Evolutionary conservation across 345 rosid genomes (phyloP), one percentile per base, ranked within the genome.

Genomic region (Carallia pectinifolia): DNA sequence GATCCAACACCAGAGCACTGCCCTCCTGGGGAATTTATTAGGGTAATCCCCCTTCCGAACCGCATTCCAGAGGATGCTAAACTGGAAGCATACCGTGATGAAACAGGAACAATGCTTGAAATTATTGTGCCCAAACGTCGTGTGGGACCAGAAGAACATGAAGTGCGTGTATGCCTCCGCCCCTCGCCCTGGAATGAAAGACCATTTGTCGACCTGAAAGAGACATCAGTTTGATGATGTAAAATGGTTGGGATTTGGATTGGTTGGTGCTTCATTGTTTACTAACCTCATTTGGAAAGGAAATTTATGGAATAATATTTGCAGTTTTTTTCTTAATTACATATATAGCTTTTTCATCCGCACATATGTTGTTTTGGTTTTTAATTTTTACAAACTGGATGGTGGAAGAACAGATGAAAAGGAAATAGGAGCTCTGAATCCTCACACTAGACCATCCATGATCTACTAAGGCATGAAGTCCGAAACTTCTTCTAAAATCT

Each of bases 1-100:
- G 97, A 92, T 84, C 92, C 93, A 64, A 74, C 89, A 52, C 89
- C 97, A 15, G 97, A 92, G 86, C 96, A 92, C 76, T 92, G 96
- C 90, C 92, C 96, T 68, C 97, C 90, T 0, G 97, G 97, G 70
- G 96, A 89, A 67, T 92, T 92, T 59, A 77, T 90, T 27, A 79
- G 97, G 34, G 93, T 87, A 68, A 86, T 92, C 62, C 84, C 89
- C 75, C 84, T 92, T 29, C 90, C 90, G 0, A 88, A 83, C 77
- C 87, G 89, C 65, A 92, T 92, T 70, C 96, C 96, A 31, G 97
- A 92, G 75, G 96, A 89, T 70, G 97, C 97, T 30, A 78, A 83
- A 71, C 85, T 92, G 53, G 96, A 92, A 80, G 97, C 97, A 68
- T 89, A 84, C 76, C 62, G 81, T 0, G 92, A 92, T 10, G 90